A percentile compares a stretch with the other conserved stretches of the same genome.
Conservation (phyloP, 2,329 filamentous ascomycete species). For the Cladosporium sp. region DNA sequence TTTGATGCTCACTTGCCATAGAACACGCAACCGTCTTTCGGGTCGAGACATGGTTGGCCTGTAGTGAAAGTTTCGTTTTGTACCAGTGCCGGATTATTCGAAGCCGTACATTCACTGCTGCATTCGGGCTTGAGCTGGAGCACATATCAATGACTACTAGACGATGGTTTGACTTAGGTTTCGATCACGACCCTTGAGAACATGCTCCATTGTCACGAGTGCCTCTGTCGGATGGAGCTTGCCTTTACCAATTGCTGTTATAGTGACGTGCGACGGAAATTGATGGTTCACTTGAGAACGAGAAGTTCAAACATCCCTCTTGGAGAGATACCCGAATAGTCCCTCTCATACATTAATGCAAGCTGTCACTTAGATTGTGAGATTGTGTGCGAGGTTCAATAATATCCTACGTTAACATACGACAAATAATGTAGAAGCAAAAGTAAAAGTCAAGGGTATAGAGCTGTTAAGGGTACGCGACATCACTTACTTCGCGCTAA, state of each 20-base stretch:
- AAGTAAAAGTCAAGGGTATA: neutral
- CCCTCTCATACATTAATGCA: no score
- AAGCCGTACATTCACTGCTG: neutral
- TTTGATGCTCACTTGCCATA: neutral
- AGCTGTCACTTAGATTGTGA: no score
- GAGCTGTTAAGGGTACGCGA: neutral
- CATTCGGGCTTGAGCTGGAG: neutral
- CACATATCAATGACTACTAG: neutral
- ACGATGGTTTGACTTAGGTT: neutral
- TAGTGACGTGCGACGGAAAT: no score
- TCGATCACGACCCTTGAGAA: neutral
- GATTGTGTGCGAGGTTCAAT: no score
- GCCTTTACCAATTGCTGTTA: no score
- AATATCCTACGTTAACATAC: no score
- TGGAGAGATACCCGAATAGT: no score
- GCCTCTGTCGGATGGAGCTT: neutral
- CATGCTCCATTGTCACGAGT: neutral
- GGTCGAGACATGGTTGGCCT: neutral
- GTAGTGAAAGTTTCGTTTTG: neutral
- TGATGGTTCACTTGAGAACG: no score
- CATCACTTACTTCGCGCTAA: neutral
- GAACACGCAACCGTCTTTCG: neutral
- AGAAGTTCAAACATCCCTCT: no score
- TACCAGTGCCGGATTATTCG: no score
- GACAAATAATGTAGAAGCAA: neutral